Evolutionary conservation across 1,284 basidiomycete species (phyloP), one percentile per base, ranked within the genome.

Genomic region (Stereum hirsutum): DNA sequence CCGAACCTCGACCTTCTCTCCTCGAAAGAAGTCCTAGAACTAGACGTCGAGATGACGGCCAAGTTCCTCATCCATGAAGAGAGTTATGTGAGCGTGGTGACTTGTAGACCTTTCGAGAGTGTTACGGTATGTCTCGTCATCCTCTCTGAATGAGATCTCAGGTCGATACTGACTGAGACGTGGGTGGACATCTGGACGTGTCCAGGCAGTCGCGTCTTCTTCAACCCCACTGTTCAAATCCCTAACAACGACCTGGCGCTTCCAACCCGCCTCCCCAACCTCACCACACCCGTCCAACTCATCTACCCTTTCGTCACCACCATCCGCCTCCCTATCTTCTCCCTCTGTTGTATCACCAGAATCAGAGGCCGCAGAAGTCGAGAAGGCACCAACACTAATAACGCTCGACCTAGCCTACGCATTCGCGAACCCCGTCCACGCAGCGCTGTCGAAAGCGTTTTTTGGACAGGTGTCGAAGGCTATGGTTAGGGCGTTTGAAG

Each of bases 401-500:
- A 83, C 81, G 10, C 73, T 92, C 46, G 85, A 92, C 52, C 69
- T 99, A 25, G 71, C 75, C 1, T 99, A 89, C 59, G 80, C 85
- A 20, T 98, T 98, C 57, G 73, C 85, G 34, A 94, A 84, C 57
- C 92, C 92, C 0, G 54, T 95, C 28, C 85, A 97, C 57, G 86
- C 89, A 1, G 74, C 81, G 1, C 74, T 93, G 15, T 89, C 89
- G 4, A 74, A 82, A 20, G 70, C 81, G 10, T 90, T 96, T 54
- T 90, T 97, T 56, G 85, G 85, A 19, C 80, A 86, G 57, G 84
- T 96, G 7, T 89, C 89, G 6, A 78, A 78, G 49, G 73, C 86
- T 63, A 97, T 96, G 90, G 84, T 97, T 20, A 69, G 84, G 47
- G 93, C 93, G 4, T 99, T 99, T 55, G 89, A 96, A 62, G 69